A percentile compares a stretch with the other conserved stretches of the same genome.
Evolutionary conservation across 768 basidiomycete genomes (phyloP).

Genomic region (Candolleomyces eurysporus): DNA sequence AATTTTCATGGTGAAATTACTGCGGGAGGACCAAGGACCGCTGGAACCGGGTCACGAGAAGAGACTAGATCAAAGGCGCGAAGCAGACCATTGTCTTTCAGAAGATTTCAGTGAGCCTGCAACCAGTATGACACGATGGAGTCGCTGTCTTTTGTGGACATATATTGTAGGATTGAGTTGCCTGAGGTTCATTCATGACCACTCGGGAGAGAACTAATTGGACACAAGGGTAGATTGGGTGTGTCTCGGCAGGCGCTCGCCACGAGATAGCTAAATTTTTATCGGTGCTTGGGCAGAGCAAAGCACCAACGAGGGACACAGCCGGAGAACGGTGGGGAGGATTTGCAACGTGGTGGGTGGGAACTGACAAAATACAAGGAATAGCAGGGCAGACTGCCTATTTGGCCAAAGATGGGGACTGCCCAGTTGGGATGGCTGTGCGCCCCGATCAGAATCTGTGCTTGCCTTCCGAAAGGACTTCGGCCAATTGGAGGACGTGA

Average conservation of each 20-base stretch:
- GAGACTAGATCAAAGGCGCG: neutral
- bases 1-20: neutral
- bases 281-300: slow-evolving; percentile 20
- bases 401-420: neutral
- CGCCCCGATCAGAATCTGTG: neutral
- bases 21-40: neutral
- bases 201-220: neutral
- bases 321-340: slow-evolving; percentile 7
- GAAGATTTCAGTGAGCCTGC: neutral
- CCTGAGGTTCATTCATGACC: neutral
- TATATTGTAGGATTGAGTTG: neutral
- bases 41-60: neutral
- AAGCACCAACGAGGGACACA: slow-evolving; percentile 21
- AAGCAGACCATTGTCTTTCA: neutral
- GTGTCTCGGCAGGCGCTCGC: neutral
- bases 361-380: neutral
- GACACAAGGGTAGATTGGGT: slow-evolving; percentile 8
- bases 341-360: neutral
- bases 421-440: slow-evolving; percentile 9
- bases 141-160: neutral
- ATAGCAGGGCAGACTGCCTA: neutral
- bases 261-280: neutral
- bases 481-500: neutral
- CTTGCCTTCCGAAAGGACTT: neutral
- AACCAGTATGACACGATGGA: slow-evolving; percentile 1